These are phyloP conservation scores for Chaetomium sp. DNA, from an alignment of 2,329 filamentous ascomycete species.

Conservation along the genomic window DNA sequence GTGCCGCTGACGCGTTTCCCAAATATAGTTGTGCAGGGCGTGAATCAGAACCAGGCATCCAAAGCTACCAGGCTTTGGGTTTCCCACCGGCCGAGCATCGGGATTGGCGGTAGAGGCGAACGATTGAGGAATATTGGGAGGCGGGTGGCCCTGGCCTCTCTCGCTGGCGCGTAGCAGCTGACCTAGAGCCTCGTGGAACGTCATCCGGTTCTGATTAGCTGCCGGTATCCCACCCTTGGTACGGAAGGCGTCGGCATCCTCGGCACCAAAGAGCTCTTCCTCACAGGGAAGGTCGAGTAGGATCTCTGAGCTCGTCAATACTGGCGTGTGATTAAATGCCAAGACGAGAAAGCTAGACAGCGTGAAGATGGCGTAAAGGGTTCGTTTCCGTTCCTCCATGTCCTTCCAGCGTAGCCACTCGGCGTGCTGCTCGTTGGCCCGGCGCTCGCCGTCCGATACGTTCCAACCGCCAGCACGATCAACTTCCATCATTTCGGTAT, in stretches of 20 bases:
- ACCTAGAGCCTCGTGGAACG: conserved; percentile 77
- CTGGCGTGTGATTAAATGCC: conserved; percentile 86
- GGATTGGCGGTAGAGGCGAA: conserved; percentile 42
- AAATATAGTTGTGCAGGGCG: conserved; percentile 94
- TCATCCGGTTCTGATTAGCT: conserved; percentile 63
- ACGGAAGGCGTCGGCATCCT: conserved; percentile 75
- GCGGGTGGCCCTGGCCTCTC: conserved; percentile 48
- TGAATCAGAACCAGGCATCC: conserved; percentile 89
- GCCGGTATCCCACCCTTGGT: conserved; percentile 65
- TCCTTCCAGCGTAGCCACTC: conserved; percentile 88
- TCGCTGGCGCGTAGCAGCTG: conserved; percentile 73
- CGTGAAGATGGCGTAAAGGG: conserved; percentile 83
- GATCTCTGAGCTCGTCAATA: conserved; percentile 91
- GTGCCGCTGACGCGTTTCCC: conserved; percentile 90
- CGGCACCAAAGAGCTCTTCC: conserved; percentile 82
- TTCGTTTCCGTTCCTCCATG: conserved; percentile 85
- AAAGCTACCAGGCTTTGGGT: conserved; percentile 79
- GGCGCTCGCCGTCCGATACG: conserved; percentile 36
- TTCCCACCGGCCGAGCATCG: conserved; percentile 49
- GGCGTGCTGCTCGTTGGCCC: conserved; percentile 48
- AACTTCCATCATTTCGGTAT: conserved; percentile 53
- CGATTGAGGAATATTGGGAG: conserved; percentile 35
- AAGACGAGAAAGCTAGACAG: conserved; percentile 86
- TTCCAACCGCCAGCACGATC: conserved; percentile 41
- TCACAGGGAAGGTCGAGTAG: conserved; percentile 84